Evolutionary conservation across 2,329 filamentous ascomycete genomes (phyloP), one percentile per base, ranked within the genome.

Genomic region (Hirsutella thompsonii): DNA sequence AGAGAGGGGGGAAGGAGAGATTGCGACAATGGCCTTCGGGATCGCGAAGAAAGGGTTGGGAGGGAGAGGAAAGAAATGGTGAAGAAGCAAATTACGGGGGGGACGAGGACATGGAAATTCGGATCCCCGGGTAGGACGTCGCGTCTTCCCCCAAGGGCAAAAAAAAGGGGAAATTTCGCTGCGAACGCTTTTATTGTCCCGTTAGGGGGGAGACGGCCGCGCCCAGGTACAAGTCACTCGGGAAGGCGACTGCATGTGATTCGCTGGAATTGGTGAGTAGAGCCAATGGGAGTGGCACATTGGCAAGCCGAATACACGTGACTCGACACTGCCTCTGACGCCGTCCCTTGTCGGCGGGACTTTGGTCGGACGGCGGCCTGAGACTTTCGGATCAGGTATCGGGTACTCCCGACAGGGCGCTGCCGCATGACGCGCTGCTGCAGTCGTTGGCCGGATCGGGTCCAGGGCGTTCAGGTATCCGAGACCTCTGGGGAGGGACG

Each of bases 151-250:
- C n/a, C n/a, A n/a, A n/a, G n/a, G n/a, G n/a, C 23, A 26, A 11
- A 26, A 37, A 59, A 61, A 61, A 60, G 58, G 58, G 58, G 59
- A 61, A 61, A 60, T 58, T 58, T 56, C 48, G 41, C 48, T 53
- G 48, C 49, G 14, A 26, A 20, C 38, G 20, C 38, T 23, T 28
- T 26, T 23, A n/a, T 20, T 36, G 29, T 23, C 29, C 29, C 28
- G 14, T 5, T 23, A 14, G 36, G 36, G 8, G 11, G 34, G 34
- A 19, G 13, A 13, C 5, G 10, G 13, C 34, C 34, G 9, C 5
- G 10, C n/a, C n/a, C 34, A 19, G 13, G 4, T n/a, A 13, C 34
- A 18, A 13, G 5, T n/a, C n/a, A n/a, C n/a, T n/a, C n/a, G n/a
- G n/a, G n/a, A n/a, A n/a, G n/a, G 32, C 10, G 18, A 11, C 19